Conservation (phyloP, 805 yeast genomes). For the Metschnikowia bowlesiae region DNA sequence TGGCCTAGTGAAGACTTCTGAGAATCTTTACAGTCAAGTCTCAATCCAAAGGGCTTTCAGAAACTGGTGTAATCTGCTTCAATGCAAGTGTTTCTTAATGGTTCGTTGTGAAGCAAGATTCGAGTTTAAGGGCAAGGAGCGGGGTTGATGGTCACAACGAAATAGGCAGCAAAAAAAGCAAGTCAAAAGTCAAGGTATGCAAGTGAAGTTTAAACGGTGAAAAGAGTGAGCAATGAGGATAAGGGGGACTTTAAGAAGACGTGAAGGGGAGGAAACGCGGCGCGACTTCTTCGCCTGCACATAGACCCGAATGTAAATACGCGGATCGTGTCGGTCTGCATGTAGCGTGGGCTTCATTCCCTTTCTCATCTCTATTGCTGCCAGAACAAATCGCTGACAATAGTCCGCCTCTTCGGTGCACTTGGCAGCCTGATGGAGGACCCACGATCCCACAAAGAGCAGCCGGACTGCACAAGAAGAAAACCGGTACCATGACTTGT, state of each 20-base stretch:
- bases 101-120: not conserved
- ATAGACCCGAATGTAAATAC: slow-evolving; percentile 1
- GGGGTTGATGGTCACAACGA: not conserved
- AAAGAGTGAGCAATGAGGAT: slow-evolving; percentile 6
- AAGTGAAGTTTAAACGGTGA: not conserved
- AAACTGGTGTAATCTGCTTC: not conserved
- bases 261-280: slow-evolving; percentile 12
- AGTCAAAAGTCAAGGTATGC: not conserved
- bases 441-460: not conserved
- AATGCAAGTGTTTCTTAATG: not conserved
- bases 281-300: slow-evolving; percentile 5
- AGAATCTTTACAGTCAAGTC: not conserved
- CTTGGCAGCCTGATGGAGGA: not conserved
- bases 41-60: not conserved
- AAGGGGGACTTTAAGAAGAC: slow-evolving; percentile 7
- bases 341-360: not conserved
- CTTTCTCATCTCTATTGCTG: not conserved
- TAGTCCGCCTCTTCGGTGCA: not conserved
- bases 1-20: not conserved
- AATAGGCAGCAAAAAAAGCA: not conserved
- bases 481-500: not conserved
- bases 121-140: not conserved
- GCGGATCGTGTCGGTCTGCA: slow-evolving; percentile 13
- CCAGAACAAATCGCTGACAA: not conserved
- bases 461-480: not conserved